Conservation (phyloP, 1,284 basidiomycete genomes). For the Neolentinus lepideus region DNA sequence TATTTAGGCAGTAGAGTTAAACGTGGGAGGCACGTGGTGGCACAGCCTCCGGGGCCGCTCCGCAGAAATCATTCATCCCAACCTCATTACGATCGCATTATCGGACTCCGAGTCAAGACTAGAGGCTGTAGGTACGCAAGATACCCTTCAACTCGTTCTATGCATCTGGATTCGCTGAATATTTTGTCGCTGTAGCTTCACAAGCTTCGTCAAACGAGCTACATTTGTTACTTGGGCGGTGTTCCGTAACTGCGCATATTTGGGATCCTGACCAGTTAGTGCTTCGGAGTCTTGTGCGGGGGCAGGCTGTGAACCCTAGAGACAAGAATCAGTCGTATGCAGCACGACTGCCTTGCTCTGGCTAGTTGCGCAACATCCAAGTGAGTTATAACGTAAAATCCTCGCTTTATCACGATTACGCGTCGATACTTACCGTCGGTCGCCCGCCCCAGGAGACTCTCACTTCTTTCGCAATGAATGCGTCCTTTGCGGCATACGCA, state of each 20-base stretch:
- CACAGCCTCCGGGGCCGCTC: too few species aligned
- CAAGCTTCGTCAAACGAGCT: too few species aligned
- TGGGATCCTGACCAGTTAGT: background rate
- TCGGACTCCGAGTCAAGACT: too few species aligned
- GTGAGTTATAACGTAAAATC: background rate
- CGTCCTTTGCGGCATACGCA: constrained; percentile 61
- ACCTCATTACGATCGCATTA: too few species aligned
- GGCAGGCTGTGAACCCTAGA: background rate
- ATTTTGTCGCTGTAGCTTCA: too few species aligned
- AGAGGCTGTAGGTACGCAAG: too few species aligned
- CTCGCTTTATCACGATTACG: background rate
- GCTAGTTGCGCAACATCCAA: background rate
- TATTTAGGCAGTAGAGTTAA: too few species aligned
- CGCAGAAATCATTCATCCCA: too few species aligned
- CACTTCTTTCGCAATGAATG: constrained; percentile 28
- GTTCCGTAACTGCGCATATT: background rate
- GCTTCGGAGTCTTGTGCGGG: background rate
- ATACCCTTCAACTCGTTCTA: too few species aligned
- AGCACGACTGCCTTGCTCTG: background rate
- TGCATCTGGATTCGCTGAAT: too few species aligned
- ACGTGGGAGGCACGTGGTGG: too few species aligned
- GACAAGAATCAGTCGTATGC: background rate
- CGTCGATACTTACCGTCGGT: background rate
- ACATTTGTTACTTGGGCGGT: background rate
- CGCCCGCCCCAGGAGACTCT: background rate